These are phyloP conservation scores for Lachnellula cervina DNA, from an alignment of 2,329 filamentous ascomycete species.

Conservation along the genomic window DNA sequence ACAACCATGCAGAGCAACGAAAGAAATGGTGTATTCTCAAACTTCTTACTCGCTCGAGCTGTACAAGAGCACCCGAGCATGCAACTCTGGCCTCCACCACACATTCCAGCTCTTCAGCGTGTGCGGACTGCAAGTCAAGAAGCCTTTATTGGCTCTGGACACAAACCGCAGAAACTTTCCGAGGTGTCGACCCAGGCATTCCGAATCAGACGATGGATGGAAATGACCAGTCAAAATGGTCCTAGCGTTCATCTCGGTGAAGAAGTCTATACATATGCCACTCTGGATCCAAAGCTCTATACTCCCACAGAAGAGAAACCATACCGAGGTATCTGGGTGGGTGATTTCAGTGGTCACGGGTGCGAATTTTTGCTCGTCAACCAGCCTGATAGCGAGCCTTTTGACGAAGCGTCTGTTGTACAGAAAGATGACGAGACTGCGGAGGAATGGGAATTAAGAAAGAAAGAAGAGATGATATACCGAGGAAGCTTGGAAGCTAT, in stretches of 20 bases:
- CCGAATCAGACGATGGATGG: conserved; percentile 70
- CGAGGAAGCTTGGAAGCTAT: conserved; percentile 72
- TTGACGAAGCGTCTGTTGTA: conserved; percentile 37
- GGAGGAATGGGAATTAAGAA: conserved; percentile 42
- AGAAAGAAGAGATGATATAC: conserved; percentile 47
- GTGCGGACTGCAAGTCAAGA: conserved; percentile 46
- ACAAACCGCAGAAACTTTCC: conserved; percentile 45
- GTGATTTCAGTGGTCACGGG: conserved; percentile 83
- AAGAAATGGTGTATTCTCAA: conserved; percentile 51
- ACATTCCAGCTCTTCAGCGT: conserved; percentile 52
- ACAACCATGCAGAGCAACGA: conserved; percentile 49
- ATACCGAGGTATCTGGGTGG: conserved; percentile 78
- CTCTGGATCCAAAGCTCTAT: conserved; percentile 69
- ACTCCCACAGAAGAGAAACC: conserved; percentile 76
- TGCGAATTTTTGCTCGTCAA: conserved; percentile 82
- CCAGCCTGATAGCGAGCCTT: conserved; percentile 56
- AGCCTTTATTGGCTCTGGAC: conserved; percentile 36
- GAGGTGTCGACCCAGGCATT: conserved; percentile 69
- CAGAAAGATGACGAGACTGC: conserved; percentile 40
- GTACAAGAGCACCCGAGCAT: conserved; percentile 37
- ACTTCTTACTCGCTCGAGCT: conserved; percentile 61
- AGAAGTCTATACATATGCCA: conserved; percentile 59
- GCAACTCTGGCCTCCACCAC: conserved; percentile 70
- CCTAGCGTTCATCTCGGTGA: conserved; percentile 48
- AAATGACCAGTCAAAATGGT: conserved; percentile 45